Conservation (phyloP, 805 yeast species). For the Candida fluviatilis region DNA sequence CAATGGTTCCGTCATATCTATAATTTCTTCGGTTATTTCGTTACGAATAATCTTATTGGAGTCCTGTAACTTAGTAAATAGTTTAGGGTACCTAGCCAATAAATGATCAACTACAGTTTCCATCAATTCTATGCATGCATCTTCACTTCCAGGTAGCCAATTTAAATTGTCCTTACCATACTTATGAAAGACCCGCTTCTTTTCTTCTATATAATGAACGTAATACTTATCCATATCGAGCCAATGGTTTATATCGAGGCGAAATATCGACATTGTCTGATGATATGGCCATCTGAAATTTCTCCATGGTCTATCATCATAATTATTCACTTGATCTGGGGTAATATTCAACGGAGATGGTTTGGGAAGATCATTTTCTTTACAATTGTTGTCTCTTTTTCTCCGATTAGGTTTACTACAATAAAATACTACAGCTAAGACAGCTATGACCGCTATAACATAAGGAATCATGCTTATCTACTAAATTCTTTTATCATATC, state of each 20-base stretch:
- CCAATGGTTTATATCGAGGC: constrained; percentile 73
- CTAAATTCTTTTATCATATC: no score
- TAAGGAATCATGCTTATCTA: neutral
- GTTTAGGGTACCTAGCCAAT: constrained; percentile 57
- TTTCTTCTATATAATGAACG: constrained; percentile 61
- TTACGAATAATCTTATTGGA: constrained; percentile 50
- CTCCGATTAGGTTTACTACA: neutral
- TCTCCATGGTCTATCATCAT: constrained; percentile 78
- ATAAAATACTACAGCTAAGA: neutral
- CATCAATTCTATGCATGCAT: constrained; percentile 60
- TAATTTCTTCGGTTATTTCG: constrained; percentile 56
- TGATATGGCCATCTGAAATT: constrained; percentile 80
- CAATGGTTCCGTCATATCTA: constrained; percentile 58
- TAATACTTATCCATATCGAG: constrained; percentile 76
- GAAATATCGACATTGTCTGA: constrained; percentile 73
- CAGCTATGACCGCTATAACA: neutral
- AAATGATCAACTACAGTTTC: constrained; percentile 58
- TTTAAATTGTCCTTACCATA: constrained; percentile 62
- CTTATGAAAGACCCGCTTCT: constrained; percentile 50
- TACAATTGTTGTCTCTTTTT: neutral
- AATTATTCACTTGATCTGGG: constrained; percentile 60
- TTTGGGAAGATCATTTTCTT: neutral
- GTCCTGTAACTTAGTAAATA: constrained; percentile 44
- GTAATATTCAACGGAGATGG: constrained; percentile 61
- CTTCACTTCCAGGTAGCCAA: constrained; percentile 62